Evolutionary conservation across 306 rosid species (phyloP).

Genomic region (Biancaea sappan): DNA sequence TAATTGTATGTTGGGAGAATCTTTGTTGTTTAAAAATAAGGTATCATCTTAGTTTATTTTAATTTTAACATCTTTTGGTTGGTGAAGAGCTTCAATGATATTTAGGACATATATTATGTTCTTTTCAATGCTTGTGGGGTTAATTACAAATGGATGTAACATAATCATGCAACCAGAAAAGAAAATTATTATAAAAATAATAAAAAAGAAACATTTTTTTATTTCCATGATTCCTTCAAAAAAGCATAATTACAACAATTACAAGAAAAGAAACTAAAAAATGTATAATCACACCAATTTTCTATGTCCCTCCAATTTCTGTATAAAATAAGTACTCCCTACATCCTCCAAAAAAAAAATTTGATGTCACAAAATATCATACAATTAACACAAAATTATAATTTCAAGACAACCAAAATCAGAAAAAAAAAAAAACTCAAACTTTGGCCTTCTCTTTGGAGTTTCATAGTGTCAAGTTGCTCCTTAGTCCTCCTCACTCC

Average conservation of each 20-base stretch:
- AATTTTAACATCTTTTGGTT: conserved; percentile 21
- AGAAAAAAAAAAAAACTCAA: background rate
- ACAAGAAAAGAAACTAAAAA: conserved; percentile 20
- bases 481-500: too few relatives aligned
- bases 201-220: background rate
- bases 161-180: conserved; percentile 33
- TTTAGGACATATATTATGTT: conserved; percentile 22
- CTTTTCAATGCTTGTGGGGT: conserved; percentile 18
- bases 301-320: conserved; percentile 16
- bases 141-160: conserved; percentile 18
- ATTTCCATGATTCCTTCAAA: conserved; percentile 42
- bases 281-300: conserved; percentile 43
- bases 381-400: background rate
- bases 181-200: too few relatives aligned
- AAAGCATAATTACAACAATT: conserved; percentile 49
- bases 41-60: background rate
- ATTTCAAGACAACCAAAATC: background rate
- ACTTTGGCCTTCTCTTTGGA: background rate
- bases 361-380: conserved; percentile 27
- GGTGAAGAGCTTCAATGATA: conserved; percentile 32
- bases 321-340: background rate
- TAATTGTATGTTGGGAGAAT: conserved; percentile 30
- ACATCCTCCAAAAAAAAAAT: too few relatives aligned
- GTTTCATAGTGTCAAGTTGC: background rate
- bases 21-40: background rate